These are phyloP conservation scores for Daucus carota DNA, from an alignment of 129 eudicot species.

Conservation along the genomic window DH1_v3.0 NC_030383.2:38451001-38451500, in stretches of 20 bases:
- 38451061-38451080: neutral
- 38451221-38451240: neutral
- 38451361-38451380: slow-evolving; percentile 8
- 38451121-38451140: neutral
- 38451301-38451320: neutral
- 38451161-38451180: neutral
- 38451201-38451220: neutral
- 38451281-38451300: neutral
- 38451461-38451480: slow-evolving; percentile 73
- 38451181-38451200: too few species aligned
- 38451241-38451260: neutral
- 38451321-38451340: neutral
- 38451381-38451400: slow-evolving; percentile 50
- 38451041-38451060: neutral
- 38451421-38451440: slow-evolving; percentile 55
- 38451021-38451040: neutral
- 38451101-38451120: neutral
- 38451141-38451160: neutral
- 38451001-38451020: neutral
- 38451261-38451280: neutral
- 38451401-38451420: slow-evolving; percentile 67
- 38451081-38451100: neutral
- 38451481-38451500: slow-evolving; percentile 89
- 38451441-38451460: slow-evolving; percentile 55
- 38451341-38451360: slow-evolving; percentile 7